Evolutionary conservation across 129 eudicot species (phyloP).

Genomic region (Logfia minima): DNA sequence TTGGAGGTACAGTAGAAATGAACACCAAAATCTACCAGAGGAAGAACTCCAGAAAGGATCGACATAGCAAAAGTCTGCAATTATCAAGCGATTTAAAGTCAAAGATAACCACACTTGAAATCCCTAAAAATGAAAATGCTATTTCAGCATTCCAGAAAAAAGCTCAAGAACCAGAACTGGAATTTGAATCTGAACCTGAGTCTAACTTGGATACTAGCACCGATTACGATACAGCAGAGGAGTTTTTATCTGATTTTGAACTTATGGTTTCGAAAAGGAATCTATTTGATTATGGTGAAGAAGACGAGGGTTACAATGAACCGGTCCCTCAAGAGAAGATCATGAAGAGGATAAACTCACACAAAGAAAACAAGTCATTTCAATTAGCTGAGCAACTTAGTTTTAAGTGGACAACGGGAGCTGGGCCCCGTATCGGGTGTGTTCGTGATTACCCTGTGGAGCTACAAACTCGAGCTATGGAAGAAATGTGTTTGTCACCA

Average conservation of each 20-base stretch:
- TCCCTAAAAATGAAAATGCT: constrained; percentile 51
- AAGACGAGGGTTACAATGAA: constrained; percentile 46
- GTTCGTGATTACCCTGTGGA: constrained; percentile 77
- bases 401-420: constrained; percentile 81
- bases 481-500: constrained; percentile 72
- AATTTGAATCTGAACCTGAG: constrained; percentile 16
- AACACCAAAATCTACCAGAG: constrained; percentile 24
- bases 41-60: constrained; percentile 34
- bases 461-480: constrained; percentile 61
- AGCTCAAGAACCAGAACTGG: constrained; percentile 26
- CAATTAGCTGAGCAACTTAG: constrained; percentile 60
- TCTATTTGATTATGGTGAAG: constrained; percentile 62
- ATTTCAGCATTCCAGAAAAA: constrained; percentile 47
- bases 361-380: constrained; percentile 57
- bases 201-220: constrained; percentile 24
- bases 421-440: constrained; percentile 84
- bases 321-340: constrained; percentile 58
- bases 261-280: constrained; percentile 54
- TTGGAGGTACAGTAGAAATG: constrained; percentile 29
- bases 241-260: constrained; percentile 50
- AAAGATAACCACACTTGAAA: constrained; percentile 49
- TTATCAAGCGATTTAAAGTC: constrained; percentile 34
- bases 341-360: constrained; percentile 61
- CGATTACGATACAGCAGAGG: constrained; percentile 74
- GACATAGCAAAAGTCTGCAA: constrained; percentile 29